Conservation (phyloP, 768 basidiomycete genomes). For the Termitomyces bulborhizus region DNA sequence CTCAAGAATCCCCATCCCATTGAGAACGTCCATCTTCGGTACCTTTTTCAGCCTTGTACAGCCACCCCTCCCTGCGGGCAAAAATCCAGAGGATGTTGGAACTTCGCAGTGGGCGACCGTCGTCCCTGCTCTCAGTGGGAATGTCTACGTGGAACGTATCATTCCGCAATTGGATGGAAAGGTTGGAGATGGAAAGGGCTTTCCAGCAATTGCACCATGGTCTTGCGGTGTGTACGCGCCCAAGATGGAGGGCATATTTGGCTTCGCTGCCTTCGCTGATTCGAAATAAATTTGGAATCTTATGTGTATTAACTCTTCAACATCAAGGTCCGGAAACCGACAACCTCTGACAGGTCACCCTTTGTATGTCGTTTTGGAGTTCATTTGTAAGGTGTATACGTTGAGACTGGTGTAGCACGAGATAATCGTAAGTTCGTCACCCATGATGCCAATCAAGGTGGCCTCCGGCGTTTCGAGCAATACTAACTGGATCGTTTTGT, state of each 20-base stretch:
- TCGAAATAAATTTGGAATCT: neutral
- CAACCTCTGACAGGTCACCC: neutral
- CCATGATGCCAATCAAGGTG: neutral
- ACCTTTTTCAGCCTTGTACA: slow-evolving; percentile 13
- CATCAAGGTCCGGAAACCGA: neutral
- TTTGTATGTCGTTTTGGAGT: neutral
- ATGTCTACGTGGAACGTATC: slow-evolving; percentile 7
- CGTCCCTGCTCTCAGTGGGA: slow-evolving; percentile 12
- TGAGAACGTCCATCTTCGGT: slow-evolving; percentile 14
- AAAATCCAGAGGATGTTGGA: slow-evolving; percentile 16
- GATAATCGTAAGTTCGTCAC: no score
- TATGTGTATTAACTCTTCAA: no score
- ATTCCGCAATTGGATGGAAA: slow-evolving; percentile 13
- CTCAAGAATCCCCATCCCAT: slow-evolving; percentile 17
- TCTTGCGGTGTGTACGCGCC: slow-evolving; percentile 9
- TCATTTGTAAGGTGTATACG: no score
- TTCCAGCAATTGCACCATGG: slow-evolving; percentile 21
- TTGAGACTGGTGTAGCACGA: no score
- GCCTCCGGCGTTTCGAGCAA: neutral
- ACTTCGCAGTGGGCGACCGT: slow-evolving; percentile 17
- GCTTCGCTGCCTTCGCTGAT: neutral
- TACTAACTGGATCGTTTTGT: no score
- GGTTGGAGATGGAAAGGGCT: slow-evolving; percentile 20
- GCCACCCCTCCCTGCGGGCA: slow-evolving; percentile 19
- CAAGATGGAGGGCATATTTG: slow-evolving; percentile 1